These are phyloP conservation scores for Lignosus rhinocerotis DNA, from an alignment of 1,284 basidiomycete genomes.

Conservation along the genomic window DNA sequence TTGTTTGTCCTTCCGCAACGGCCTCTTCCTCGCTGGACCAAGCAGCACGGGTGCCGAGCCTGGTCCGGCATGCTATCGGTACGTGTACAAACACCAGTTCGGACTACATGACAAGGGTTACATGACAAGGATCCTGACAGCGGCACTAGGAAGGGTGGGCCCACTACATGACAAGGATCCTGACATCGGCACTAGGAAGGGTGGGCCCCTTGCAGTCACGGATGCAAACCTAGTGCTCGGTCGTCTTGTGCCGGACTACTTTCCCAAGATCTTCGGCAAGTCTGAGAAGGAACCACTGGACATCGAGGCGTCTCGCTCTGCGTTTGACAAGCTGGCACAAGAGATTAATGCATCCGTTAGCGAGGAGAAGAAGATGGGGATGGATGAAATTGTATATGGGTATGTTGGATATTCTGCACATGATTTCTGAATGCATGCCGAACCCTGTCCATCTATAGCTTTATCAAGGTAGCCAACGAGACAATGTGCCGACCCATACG, in stretches of 20 bases:
- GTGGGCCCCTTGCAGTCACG: conserved; percentile 82
- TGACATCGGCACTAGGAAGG: conserved; percentile 55
- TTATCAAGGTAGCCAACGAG: conserved; percentile 92
- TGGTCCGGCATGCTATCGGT: conserved; percentile 82
- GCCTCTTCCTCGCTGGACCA: conserved; percentile 81
- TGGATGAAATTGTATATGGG: conserved; percentile 92
- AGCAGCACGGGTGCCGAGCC: conserved; percentile 86
- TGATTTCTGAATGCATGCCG: background rate
- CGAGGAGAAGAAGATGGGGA: conserved; percentile 53
- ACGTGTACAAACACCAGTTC: conserved; percentile 13
- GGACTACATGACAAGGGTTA: too few species aligned
- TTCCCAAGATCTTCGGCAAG: conserved; percentile 88
- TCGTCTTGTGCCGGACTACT: conserved; percentile 79
- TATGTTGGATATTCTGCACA: conserved; percentile 35
- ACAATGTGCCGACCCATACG: conserved; percentile 94
- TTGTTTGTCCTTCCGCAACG: conserved; percentile 78
- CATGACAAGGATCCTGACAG: background rate
- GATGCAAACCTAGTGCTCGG: conserved; percentile 87
- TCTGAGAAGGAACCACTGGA: conserved; percentile 84
- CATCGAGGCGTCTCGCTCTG: conserved; percentile 57
- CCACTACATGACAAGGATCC: conserved; percentile 42
- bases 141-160: conserved; percentile 72
- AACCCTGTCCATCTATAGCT: conserved; percentile 32
- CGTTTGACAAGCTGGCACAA: conserved; percentile 66
- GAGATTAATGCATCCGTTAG: conserved; percentile 62